These are phyloP conservation scores for Fremontodendron californicum DNA, from an alignment of 345 rosid species.

Conservation along the genomic window DNA sequence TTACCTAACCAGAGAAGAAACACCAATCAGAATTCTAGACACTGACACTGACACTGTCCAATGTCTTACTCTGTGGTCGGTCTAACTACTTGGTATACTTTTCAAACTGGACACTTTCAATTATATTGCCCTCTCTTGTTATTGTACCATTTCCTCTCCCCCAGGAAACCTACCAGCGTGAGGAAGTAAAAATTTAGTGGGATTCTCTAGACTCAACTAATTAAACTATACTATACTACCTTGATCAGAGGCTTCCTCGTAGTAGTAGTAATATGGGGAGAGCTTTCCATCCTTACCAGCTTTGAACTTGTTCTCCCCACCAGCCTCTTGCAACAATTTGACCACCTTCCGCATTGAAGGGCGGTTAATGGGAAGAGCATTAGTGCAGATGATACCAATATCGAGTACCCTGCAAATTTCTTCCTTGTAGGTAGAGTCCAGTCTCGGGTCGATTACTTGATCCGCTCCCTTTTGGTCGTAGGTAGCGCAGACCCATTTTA, in stretches of 20 bases:
- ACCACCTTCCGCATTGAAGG: slow-evolving; percentile 93
- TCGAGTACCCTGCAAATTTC: slow-evolving; percentile 63
- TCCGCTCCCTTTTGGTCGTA: slow-evolving; percentile 50
- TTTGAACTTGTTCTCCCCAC: slow-evolving; percentile 28
- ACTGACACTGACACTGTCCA: background rate
- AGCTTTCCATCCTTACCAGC: slow-evolving; percentile 48
- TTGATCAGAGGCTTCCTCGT: slow-evolving; percentile 42
- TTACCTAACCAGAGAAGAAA: slow-evolving; percentile 3
- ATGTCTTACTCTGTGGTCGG: slow-evolving; percentile 16
- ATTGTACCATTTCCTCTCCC: background rate
- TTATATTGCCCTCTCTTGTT: background rate
- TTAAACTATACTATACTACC: slow-evolving; percentile 24
- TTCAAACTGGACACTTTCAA: slow-evolving; percentile 6
- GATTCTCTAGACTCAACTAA: background rate
- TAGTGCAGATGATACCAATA: slow-evolving; percentile 70
- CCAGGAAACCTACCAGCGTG: slow-evolving; percentile 9
- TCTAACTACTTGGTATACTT: background rate
- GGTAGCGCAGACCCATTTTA: slow-evolving; percentile 61
- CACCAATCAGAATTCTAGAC: background rate
- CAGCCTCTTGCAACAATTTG: slow-evolving; percentile 68
- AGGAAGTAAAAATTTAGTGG: background rate
- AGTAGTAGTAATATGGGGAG: slow-evolving; percentile 51
- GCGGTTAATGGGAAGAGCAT: slow-evolving; percentile 68
- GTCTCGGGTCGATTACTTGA: slow-evolving; percentile 57
- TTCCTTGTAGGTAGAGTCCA: slow-evolving; percentile 43